Conservation (phyloP, 768 basidiomycete genomes). For the Pleurotus giganteus region DNA sequence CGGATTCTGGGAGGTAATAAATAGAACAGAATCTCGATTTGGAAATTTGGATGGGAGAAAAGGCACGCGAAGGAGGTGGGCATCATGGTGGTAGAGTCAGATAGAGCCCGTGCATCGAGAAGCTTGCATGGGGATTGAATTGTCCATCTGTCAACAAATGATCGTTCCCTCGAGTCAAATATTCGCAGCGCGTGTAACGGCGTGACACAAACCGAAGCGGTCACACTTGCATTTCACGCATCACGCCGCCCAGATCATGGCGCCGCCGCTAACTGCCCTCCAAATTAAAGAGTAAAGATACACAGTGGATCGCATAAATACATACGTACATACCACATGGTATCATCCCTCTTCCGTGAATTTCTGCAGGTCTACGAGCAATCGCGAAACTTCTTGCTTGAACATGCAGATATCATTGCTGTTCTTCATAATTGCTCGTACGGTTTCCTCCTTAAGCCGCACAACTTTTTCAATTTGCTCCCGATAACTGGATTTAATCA, state of each 20-base stretch:
- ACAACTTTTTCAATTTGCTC: slow-evolving; percentile 78
- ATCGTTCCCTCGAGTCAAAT: slow-evolving; percentile 4
- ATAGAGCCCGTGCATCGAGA: slow-evolving; percentile 8
- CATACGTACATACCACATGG: background rate
- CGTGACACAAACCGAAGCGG: background rate
- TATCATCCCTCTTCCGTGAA: slow-evolving; percentile 56
- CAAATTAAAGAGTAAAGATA: background rate
- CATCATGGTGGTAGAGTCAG: slow-evolving; percentile 6
- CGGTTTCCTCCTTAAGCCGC: slow-evolving; percentile 74
- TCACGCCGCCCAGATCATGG: background rate
- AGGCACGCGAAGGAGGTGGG: background rate
- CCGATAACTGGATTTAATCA: slow-evolving; percentile 51
- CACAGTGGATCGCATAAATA: background rate
- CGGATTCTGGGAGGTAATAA: slow-evolving; percentile 3
- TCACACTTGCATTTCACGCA: background rate
- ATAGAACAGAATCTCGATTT: background rate
- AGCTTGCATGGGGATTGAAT: slow-evolving; percentile 1
- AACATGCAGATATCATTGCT: slow-evolving; percentile 81
- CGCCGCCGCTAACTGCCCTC: background rate
- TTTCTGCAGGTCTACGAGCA: slow-evolving; percentile 64
- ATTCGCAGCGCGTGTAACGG: background rate
- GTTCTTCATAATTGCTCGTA: slow-evolving; percentile 80
- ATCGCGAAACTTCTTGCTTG: slow-evolving; percentile 74
- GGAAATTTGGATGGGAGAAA: slow-evolving; percentile 1
- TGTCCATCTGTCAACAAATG: background rate